Percentiles rank a stretch among this genome's conserved stretches.
Evolutionary conservation across 1,284 basidiomycete species (phyloP).

Genomic region (Ceratobasidium sp.): DNA sequence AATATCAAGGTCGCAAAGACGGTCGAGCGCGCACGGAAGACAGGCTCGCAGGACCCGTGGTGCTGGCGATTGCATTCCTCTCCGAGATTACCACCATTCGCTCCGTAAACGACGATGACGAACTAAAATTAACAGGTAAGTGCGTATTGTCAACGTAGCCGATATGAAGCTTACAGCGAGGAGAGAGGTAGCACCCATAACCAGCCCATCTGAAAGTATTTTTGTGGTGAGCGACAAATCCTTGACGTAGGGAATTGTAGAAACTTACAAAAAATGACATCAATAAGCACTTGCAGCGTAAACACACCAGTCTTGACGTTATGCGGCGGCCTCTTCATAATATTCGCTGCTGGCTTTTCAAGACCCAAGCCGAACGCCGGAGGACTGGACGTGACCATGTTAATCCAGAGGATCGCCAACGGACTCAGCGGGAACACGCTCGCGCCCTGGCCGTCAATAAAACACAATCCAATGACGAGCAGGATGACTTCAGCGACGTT

Average conservation of each 20-base stretch:
- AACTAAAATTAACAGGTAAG: slow-evolving; percentile 54
- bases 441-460: slow-evolving; percentile 67
- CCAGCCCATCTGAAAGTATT: slow-evolving; percentile 65
- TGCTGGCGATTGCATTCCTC: slow-evolving; percentile 64
- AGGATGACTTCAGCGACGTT: slow-evolving; percentile 75
- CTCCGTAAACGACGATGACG: slow-evolving; percentile 69
- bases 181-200: slow-evolving; percentile 71
- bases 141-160: neutral
- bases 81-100: slow-evolving; percentile 65
- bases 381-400: slow-evolving; percentile 65
- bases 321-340: slow-evolving; percentile 70
- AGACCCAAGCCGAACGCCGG: slow-evolving; percentile 74
- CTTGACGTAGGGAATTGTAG: neutral
- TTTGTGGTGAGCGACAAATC: neutral
- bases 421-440: slow-evolving; percentile 78
- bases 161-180: slow-evolving; percentile 43
- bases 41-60: slow-evolving; percentile 58
- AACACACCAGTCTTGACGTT: slow-evolving; percentile 67
- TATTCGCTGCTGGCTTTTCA: slow-evolving; percentile 67
- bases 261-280: slow-evolving; percentile 62
- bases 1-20: slow-evolving; percentile 69
- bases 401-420: slow-evolving; percentile 66
- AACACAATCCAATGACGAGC: slow-evolving; percentile 74
- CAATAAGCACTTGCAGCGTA: slow-evolving; percentile 65
- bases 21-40: slow-evolving; percentile 69